phyloP scores from a whole-genome alignment of 495 filamentous ascomycete genomes.

The Tricharina praecox region DNA sequence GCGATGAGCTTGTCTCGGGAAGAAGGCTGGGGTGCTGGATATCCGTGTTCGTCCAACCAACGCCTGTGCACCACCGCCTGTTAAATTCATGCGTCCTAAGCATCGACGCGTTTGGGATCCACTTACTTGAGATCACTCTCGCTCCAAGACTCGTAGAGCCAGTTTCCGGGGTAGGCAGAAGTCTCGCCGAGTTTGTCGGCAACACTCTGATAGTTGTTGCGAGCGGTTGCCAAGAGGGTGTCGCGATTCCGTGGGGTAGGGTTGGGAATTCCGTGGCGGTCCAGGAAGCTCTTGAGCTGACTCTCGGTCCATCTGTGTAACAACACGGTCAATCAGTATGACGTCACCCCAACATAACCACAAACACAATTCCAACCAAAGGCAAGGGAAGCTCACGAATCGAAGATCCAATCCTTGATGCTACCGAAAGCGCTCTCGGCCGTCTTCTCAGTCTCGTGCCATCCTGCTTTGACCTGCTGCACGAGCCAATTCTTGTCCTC shows the following conservation, averaged over 20 bases:
- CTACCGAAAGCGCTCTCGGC: slow-evolving; percentile 49
- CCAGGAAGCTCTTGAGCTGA: slow-evolving; percentile 80
- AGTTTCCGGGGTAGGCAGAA: slow-evolving; percentile 76
- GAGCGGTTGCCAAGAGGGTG: slow-evolving; percentile 55
- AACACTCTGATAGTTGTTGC: slow-evolving; percentile 61
- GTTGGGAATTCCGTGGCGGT: slow-evolving; percentile 69
- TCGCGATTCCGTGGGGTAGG: slow-evolving; percentile 79
- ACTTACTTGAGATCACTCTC: slow-evolving; percentile 49
- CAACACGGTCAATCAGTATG: slow-evolving; percentile 7
- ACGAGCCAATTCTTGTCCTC: slow-evolving; percentile 49
- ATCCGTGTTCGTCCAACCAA: slow-evolving; percentile 80
- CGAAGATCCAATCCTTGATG: slow-evolving; percentile 84
- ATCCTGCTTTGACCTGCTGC: slow-evolving; percentile 49
- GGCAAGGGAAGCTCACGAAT: slow-evolving; percentile 45
- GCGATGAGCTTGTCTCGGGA: slow-evolving; percentile 80
- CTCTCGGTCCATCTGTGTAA: slow-evolving; percentile 58
- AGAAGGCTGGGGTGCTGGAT: slow-evolving; percentile 71
- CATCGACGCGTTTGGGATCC: too few relatives aligned
- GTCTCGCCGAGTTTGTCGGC: slow-evolving; percentile 76
- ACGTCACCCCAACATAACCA: slow-evolving; percentile 8
- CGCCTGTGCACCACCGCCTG: too few relatives aligned
- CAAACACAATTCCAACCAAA: slow-evolving; percentile 3
- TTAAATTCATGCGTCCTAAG: too few relatives aligned
- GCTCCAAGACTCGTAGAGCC: slow-evolving; percentile 81
- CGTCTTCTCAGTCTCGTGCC: slow-evolving; percentile 61